Conservation (phyloP, 2,329 filamentous ascomycete genomes). For the Penicillium rolfsii region DNA sequence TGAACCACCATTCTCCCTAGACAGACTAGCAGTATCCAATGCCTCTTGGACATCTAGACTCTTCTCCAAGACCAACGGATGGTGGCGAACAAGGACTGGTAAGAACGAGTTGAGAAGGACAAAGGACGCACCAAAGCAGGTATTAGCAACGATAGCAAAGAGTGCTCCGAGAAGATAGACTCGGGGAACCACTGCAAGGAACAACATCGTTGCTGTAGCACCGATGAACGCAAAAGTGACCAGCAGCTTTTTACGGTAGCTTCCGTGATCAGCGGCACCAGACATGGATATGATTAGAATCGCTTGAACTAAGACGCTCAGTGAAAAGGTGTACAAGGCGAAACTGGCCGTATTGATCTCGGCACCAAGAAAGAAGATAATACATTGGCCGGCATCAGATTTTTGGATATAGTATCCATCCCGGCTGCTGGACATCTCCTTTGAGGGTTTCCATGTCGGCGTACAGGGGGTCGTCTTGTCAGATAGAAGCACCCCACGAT, state of each 20-base stretch:
- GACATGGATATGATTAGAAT: slow-evolving; percentile 94
- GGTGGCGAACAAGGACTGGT: slow-evolving; percentile 84
- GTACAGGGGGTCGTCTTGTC: slow-evolving; percentile 77
- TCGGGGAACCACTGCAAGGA: slow-evolving; percentile 74
- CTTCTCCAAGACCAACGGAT: slow-evolving; percentile 59
- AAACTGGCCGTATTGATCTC: slow-evolving; percentile 96
- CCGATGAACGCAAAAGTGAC: slow-evolving; percentile 83
- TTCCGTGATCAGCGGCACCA: slow-evolving; percentile 91
- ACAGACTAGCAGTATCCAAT: slow-evolving; percentile 8
- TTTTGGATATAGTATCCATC: slow-evolving; percentile 26
- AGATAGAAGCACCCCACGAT: slow-evolving; percentile 82
- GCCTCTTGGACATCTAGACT: slow-evolving; percentile 6
- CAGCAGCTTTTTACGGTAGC: slow-evolving; percentile 84
- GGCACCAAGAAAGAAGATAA: slow-evolving; percentile 78
- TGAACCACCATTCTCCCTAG: not conserved
- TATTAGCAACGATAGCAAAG: slow-evolving; percentile 87
- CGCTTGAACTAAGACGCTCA: slow-evolving; percentile 87
- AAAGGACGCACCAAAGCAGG: slow-evolving; percentile 91
- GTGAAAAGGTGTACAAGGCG: slow-evolving; percentile 96
- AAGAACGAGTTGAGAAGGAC: slow-evolving; percentile 95
- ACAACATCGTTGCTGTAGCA: slow-evolving; percentile 82
- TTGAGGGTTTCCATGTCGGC: slow-evolving; percentile 59
- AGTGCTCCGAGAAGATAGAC: slow-evolving; percentile 81
- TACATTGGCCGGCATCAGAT: slow-evolving; percentile 66
- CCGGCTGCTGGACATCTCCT: slow-evolving; percentile 9